Conservation (phyloP, 2,329 filamentous ascomycete species). For the Monosporascus sp. region DNA sequence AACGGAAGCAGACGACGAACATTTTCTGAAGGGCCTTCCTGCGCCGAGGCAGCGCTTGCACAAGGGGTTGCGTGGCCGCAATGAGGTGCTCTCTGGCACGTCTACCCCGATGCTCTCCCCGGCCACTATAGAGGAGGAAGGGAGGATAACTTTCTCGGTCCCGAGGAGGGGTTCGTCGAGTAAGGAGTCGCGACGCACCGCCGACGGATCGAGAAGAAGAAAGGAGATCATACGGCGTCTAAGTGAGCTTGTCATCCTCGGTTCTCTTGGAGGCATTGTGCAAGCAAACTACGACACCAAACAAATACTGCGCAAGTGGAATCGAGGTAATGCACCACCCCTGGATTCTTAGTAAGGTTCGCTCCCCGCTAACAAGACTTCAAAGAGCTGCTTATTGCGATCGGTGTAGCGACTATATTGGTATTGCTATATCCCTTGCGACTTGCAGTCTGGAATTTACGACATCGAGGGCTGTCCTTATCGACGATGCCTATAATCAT, state of each 20-base stretch:
- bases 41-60: slow-evolving; percentile 67
- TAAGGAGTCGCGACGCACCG: slow-evolving; percentile 21
- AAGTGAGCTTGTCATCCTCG: slow-evolving; percentile 48
- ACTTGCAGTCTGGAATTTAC: slow-evolving; percentile 45
- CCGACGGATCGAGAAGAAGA: slow-evolving; percentile 36
- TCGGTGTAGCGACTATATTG: slow-evolving; percentile 33
- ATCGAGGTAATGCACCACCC: slow-evolving; percentile 36
- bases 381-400: slow-evolving; percentile 38
- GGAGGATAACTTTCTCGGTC: slow-evolving; percentile 12
- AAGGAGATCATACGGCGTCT: slow-evolving; percentile 48
- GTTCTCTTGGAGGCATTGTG: slow-evolving; percentile 43
- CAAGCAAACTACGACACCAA: slow-evolving; percentile 41
- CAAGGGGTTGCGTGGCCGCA: slow-evolving; percentile 68
- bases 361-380: not conserved
- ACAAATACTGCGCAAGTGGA: slow-evolving; percentile 41
- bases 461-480: slow-evolving; percentile 31
- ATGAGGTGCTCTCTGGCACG: slow-evolving; percentile 48
- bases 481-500: slow-evolving; percentile 45
- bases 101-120: slow-evolving; percentile 53
- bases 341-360: slow-evolving; percentile 2
- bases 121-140: slow-evolving; percentile 38
- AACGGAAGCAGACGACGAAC: slow-evolving; percentile 92
- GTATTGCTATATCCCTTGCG: slow-evolving; percentile 55
- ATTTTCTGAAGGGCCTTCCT: slow-evolving; percentile 78
- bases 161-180: slow-evolving; percentile 19